Evolutionary conservation across 78 protist species (phyloP).

Genomic region (Planoprotostelium fungivorum): DNA sequence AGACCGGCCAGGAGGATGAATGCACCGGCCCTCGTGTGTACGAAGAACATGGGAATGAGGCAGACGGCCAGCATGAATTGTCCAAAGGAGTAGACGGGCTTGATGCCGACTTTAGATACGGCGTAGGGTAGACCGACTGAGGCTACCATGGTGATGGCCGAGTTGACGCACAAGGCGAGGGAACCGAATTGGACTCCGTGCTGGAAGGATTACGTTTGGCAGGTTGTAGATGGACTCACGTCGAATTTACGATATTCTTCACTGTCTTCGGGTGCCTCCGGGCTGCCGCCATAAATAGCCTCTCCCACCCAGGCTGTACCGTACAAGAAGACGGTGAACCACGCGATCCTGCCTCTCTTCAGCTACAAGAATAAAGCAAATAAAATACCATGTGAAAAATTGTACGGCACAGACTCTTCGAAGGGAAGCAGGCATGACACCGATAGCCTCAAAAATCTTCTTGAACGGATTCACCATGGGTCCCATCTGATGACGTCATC

Average conservation of each 20-base stretch:
- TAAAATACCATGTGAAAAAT: conserved; percentile 47
- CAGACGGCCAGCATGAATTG: conserved; percentile 22
- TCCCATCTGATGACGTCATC: background rate
- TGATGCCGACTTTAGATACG: conserved; percentile 9
- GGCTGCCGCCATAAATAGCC: conserved; percentile 42
- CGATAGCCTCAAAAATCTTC: conserved; percentile 17
- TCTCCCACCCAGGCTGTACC: conserved; percentile 64
- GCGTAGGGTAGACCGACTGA: conserved; percentile 18
- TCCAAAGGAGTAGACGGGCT: conserved; percentile 22
- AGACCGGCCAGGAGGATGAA: conserved; percentile 17
- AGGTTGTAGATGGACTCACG: background rate
- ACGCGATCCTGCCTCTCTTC: conserved; percentile 23
- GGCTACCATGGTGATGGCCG: conserved; percentile 10
- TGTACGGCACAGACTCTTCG: conserved; percentile 34
- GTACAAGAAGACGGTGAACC: conserved; percentile 54
- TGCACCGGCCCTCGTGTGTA: background rate
- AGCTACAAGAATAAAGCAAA: background rate
- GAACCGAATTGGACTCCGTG: conserved; percentile 46
- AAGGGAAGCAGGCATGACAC: conserved; percentile 24
- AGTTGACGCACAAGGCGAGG: conserved; percentile 19
- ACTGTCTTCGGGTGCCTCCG: conserved; percentile 45
- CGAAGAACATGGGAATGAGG: conserved; percentile 17
- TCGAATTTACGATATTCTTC: background rate
- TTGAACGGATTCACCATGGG: conserved; percentile 19
- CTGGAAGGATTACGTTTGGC: conserved; percentile 4